Conservation (phyloP, 306 rosid species). For the Trifolium subterraneum region DNA sequence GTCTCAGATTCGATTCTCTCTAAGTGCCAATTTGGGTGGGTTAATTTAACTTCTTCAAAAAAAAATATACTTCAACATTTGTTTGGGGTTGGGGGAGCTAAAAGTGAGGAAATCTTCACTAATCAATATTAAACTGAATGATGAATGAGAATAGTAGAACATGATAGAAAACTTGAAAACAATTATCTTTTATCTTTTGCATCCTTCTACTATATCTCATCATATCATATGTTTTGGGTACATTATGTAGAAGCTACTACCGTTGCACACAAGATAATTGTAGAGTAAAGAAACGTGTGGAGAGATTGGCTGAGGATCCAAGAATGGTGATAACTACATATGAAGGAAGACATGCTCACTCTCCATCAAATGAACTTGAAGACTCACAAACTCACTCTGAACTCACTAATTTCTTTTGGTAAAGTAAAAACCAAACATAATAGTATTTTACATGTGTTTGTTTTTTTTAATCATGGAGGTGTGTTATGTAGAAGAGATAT, state of each 20-base stretch:
- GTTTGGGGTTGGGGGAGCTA: neutral
- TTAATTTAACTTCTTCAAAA: too few species aligned
- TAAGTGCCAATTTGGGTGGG: too few species aligned
- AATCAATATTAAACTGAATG: neutral
- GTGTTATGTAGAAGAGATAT: neutral
- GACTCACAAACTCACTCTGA: constrained; percentile 72
- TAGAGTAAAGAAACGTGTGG: constrained; percentile 94
- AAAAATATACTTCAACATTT: too few species aligned
- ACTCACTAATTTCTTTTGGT: constrained; percentile 81
- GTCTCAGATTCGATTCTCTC: too few species aligned
- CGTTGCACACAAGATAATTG: constrained; percentile 94
- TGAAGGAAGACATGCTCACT: constrained; percentile 91
- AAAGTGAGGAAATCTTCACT: neutral
- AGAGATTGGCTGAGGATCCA: constrained; percentile 91
- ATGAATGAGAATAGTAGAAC: too few species aligned
- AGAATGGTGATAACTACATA: constrained; percentile 99
- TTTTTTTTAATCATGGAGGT: neutral
- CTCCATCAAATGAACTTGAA: constrained; percentile 83
- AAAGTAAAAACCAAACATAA: constrained; percentile 23
- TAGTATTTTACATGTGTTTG: neutral
- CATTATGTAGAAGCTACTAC: constrained; percentile 76
- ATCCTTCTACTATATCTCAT: too few species aligned
- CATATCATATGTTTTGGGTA: neutral
- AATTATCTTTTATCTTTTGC: neutral
- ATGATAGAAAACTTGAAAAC: neutral